Evolutionary conservation across 257 asterid genomes (phyloP), one percentile per base, ranked within the genome.

Genomic region (Solanum chilense): DNA sequence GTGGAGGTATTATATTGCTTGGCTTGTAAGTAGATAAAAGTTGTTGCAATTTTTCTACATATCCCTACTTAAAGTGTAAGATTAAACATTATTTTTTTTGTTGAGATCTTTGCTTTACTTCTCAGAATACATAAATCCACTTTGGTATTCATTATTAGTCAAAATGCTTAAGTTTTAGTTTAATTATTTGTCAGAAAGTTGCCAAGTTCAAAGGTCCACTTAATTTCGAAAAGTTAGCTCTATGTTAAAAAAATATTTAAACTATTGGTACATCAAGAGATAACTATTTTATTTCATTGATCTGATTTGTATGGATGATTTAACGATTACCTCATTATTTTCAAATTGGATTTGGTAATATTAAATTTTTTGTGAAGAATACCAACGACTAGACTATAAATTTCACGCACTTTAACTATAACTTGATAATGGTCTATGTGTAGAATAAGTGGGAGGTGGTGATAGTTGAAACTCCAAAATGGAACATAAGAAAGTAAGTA

Each of bases 21-120:
- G 93, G 93, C 98, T 96, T 94, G 91, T 83, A 96, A 94, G 97
- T 91, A 74, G 89, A 90, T 92, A 95, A 89, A 93, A 70, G 88
- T 68, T 89, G 39, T 86, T 80, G 42, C 85, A 80, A 87, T 60
- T 82, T 90, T 90, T 90, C 83, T 29, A 89, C 88, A 93, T 91
- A 93, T 89, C 93, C 52, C 93, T 92, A 92, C 98, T 93, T 95
- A 86, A 93, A 95, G 98, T 91, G 94, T 90, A 94, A 94, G 97
- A 89, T 78, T 92, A 69, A 80, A 29, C 42, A 84, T 69, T 20
- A 1, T 83, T 73, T 87, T 77, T 78, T 87, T 31, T 87, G 78
- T 78, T 88, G 80, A 90, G 88, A 89, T 86, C 88, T 89, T 94
- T 92, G 98, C 99, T 97, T 97, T 92, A 96, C 99, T 96, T 98